Evolutionary conservation across 176 grass and related monocot species (phyloP).

Genomic region (Pharus latifolius): DNA sequence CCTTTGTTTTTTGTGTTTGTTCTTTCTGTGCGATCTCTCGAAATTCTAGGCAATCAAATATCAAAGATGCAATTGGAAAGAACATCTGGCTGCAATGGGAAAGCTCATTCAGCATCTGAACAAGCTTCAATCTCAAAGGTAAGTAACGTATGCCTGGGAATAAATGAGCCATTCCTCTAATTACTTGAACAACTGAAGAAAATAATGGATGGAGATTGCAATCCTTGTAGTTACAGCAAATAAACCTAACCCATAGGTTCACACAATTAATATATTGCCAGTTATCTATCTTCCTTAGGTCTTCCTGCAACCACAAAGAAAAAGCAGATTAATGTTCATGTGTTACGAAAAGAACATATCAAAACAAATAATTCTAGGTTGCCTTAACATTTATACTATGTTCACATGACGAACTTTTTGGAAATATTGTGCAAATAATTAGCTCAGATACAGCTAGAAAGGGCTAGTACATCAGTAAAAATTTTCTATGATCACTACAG

Average conservation of each 20-base stretch:
- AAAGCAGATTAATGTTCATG: neutral
- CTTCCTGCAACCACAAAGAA: slow-evolving; percentile 55
- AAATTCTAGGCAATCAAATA: slow-evolving; percentile 76
- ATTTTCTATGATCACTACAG: neutral
- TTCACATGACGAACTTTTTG: too few relatives aligned
- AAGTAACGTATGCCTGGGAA: slow-evolving; percentile 58
- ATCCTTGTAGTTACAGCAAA: slow-evolving; percentile 70
- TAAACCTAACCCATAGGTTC: slow-evolving; percentile 76
- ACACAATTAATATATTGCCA: slow-evolving; percentile 88
- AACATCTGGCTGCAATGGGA: slow-evolving; percentile 63
- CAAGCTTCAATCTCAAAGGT: slow-evolving; percentile 69
- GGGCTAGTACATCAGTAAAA: neutral
- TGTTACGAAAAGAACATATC: slow-evolving; percentile 3
- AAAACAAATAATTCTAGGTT: neutral
- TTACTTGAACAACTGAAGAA: slow-evolving; percentile 48
- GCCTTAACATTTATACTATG: neutral
- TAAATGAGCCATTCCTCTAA: slow-evolving; percentile 64
- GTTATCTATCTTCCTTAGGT: slow-evolving; percentile 74
- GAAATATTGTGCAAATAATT: too few relatives aligned
- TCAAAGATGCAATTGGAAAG: slow-evolving; percentile 66
- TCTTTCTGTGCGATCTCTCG: slow-evolving; percentile 32
- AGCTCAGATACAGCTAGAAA: too few relatives aligned
- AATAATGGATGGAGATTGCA: slow-evolving; percentile 52
- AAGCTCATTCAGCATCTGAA: slow-evolving; percentile 80
- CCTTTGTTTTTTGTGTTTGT: slow-evolving; percentile 23